These are phyloP conservation scores for Vitis cinerea DNA, from an alignment of 164 flowering plant species.

Conservation along the genomic window DNA sequence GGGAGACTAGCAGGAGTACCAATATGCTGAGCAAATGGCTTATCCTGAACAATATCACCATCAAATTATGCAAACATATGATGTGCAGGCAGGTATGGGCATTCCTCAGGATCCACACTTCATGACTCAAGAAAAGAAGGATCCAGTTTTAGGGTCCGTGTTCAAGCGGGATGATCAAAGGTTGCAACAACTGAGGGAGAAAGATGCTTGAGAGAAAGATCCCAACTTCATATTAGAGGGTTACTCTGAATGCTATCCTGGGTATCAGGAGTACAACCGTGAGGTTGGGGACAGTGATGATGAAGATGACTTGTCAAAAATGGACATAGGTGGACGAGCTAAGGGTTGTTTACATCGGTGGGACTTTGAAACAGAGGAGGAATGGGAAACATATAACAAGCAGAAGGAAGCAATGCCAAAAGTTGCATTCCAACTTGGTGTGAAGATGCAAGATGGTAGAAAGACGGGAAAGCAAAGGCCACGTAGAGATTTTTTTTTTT, in stretches of 20 bases:
- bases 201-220: constrained; percentile 95
- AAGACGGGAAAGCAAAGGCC: constrained; percentile 83
- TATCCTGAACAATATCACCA: constrained; percentile 85
- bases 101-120: constrained; percentile 69
- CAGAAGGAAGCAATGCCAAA: constrained; percentile 99
- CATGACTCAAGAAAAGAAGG: constrained; percentile 98
- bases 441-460: constrained; percentile 98
- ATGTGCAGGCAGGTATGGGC: constrained; percentile 43
- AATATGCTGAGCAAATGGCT: constrained; percentile 78
- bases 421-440: constrained; percentile 98
- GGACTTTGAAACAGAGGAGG: constrained; percentile 99
- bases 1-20: constrained; percentile 88
- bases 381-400: constrained; percentile 95
- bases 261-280: constrained; percentile 92
- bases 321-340: constrained; percentile 99
- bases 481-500: too few species aligned
- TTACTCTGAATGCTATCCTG: constrained; percentile 98
- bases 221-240: constrained; percentile 97
- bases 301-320: constrained; percentile 92
- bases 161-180: constrained; percentile 96
- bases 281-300: constrained; percentile 89
- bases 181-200: constrained; percentile 92
- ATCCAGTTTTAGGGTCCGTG: constrained; percentile 95
- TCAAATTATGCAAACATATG: constrained; percentile 59
- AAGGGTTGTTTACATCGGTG: constrained; percentile 97